Evolutionary conservation across 2,329 filamentous ascomycete genomes (phyloP).

Genomic region (Cylindrodendrum hubeiense): DNA sequence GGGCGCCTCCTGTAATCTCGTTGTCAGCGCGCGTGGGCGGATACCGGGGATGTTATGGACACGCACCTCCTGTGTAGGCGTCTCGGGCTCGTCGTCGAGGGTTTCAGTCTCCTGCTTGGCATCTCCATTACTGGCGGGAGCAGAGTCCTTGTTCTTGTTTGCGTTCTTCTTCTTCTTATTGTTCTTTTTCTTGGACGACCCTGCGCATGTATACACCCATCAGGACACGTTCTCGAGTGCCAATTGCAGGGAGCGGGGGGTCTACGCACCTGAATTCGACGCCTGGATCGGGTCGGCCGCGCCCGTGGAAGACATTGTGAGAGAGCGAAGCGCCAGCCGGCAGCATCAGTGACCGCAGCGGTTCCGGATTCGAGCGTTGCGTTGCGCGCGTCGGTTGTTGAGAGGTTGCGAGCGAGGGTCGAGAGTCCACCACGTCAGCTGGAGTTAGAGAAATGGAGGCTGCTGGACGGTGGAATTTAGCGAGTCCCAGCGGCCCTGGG

Average conservation of each 20-base stretch:
- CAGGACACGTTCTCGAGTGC: conserved; percentile 48
- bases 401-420: conserved; percentile 25
- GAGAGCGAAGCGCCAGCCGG: conserved; percentile 34
- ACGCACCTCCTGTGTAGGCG: conserved; percentile 51
- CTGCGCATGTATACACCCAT: conserved; percentile 41
- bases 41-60: conserved; percentile 9
- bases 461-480: conserved; percentile 39
- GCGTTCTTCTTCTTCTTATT: conserved; percentile 71
- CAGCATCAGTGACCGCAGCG: conserved; percentile 41
- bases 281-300: conserved; percentile 51
- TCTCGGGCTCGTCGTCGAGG: conserved; percentile 59
- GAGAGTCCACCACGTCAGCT: conserved; percentile 43
- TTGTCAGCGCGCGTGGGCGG: conserved; percentile 39
- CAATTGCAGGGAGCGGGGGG: conserved; percentile 42
- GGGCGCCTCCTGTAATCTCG: conserved; percentile 45
- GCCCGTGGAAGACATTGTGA: conserved; percentile 56
- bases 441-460: conserved; percentile 19
- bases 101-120: conserved; percentile 52
- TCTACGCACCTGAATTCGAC: conserved; percentile 52
- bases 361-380: conserved; percentile 29
- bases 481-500: conserved; percentile 32
- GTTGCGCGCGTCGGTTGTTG: conserved; percentile 30
- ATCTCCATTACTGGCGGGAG: conserved; percentile 50
- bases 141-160: conserved; percentile 59
- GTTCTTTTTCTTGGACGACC: conserved; percentile 67